These are phyloP conservation scores for Rhizoclosmatium sp. DNA, from an alignment of 192 early-diverging fungal species.

Conservation along the genomic window DNA sequence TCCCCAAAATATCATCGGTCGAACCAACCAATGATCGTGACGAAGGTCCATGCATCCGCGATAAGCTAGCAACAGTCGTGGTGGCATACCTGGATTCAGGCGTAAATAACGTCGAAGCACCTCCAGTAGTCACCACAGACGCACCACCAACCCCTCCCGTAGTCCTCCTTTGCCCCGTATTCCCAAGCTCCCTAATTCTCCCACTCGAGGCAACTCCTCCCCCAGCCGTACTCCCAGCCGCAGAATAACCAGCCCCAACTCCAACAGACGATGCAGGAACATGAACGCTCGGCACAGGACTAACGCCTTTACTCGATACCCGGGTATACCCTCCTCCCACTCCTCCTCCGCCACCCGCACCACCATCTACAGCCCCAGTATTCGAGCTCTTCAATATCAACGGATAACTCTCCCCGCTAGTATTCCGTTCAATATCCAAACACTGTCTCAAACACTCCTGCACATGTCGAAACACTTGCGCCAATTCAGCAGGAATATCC, in stretches of 20 bases:
- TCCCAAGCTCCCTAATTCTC: too few species aligned
- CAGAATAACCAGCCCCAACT: conserved; percentile 16
- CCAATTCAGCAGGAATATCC: conserved; percentile 46
- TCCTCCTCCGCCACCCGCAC: background rate
- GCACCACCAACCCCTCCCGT: background rate
- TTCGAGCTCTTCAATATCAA: conserved; percentile 60
- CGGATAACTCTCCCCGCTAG: conserved; percentile 42
- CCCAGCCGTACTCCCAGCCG: background rate
- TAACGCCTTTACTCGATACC: background rate
- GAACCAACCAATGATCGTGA: background rate
- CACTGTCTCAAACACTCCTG: conserved; percentile 64
- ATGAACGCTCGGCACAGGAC: conserved; percentile 2
- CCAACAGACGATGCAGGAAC: background rate
- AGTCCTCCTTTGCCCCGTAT: background rate
- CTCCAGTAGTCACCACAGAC: background rate
- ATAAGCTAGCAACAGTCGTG: background rate
- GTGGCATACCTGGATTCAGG: conserved; percentile 13
- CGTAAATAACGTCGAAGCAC: conserved; percentile 22
- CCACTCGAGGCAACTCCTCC: background rate
- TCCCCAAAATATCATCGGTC: conserved; percentile 3
- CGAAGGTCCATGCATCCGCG: conserved; percentile 15
- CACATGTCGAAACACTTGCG: conserved; percentile 46
- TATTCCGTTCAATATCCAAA: conserved; percentile 52
- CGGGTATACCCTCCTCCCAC: background rate
- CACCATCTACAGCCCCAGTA: background rate